A percentile compares a stretch with the other conserved stretches of the same genome.
Evolutionary conservation across 2,329 filamentous ascomycete genomes (phyloP).

Genomic region (Penicillium sp.): DNA sequence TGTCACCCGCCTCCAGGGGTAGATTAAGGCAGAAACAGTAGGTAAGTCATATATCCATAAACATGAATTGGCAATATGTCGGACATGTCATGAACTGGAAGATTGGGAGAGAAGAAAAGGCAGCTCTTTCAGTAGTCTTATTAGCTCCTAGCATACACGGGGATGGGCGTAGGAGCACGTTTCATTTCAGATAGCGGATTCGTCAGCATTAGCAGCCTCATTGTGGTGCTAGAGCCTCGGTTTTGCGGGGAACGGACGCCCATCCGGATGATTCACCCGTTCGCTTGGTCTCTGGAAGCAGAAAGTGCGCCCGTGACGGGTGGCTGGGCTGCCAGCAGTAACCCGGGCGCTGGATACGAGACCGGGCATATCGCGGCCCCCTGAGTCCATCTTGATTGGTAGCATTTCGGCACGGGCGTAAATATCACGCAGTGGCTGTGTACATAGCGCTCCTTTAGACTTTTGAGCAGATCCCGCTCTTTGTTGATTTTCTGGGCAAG

Average conservation of each 20-base stretch:
- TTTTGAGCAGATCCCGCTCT: background rate
- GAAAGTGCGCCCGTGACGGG: slow-evolving; percentile 11
- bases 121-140: background rate
- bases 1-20: slow-evolving; percentile 7
- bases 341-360: slow-evolving; percentile 19
- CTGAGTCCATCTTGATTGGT: slow-evolving; percentile 12
- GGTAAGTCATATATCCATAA: slow-evolving; percentile 8
- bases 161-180: background rate
- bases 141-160: background rate
- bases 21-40: background rate
- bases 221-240: slow-evolving; percentile 4
- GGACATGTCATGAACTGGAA: background rate
- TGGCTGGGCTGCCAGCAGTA: slow-evolving; percentile 5
- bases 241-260: slow-evolving; percentile 5
- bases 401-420: background rate
- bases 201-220: slow-evolving; percentile 22
- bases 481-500: background rate
- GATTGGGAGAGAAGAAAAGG: background rate
- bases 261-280: background rate
- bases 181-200: background rate
- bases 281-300: background rate
- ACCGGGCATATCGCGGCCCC: background rate
- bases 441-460: slow-evolving; percentile 1
- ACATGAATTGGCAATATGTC: background rate
- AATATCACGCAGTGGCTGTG: slow-evolving; percentile 12